Evolutionary conservation across 441 rosid species (phyloP), one percentile per base, ranked within the genome.

Genomic region (Populus hybrid): DNA sequence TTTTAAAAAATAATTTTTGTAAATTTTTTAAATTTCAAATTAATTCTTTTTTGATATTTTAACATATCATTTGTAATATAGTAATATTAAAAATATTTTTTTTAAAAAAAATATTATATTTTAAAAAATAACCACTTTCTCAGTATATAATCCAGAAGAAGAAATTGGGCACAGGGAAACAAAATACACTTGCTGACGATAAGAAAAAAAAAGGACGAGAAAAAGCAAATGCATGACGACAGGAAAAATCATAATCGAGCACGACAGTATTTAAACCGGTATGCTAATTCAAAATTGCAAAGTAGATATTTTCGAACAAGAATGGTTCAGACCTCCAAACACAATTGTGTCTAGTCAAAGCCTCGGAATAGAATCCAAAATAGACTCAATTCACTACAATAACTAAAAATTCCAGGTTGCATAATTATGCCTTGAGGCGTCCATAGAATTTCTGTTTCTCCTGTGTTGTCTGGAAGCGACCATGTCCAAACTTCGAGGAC

Each of bases 401-500:
- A 1, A 24, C 70, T 56, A 69, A 68, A 77, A 79, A 74, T 38
- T 53, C 69, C 12, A 71, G 40, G n/a, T 26, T 9, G 59, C 31
- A 64, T 4, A 66, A 75, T 79, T 76, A 92, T 0, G 87, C 90
- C 88, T 90, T 91, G 74, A 74, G 77, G 18, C 92, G 87, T 36
- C 88, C 88, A 71, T 73, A 92, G 83, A 69, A 83, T 89, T 91
- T 94, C 77, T 70, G 76, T 73, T 94, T 94, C 88, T 94, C 98
- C 79, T 84, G 83, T 7, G 88, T 85, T 2, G 93, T 88, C 86
- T 94, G 97, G 90, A 87, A 94, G 53, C 93, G 88, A 9, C 98
- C 97, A 78, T 94, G 97, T n/a, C 97, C 97, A 63, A 85, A 85
- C 74, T 87, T 92, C 5, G 98, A 92, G 3, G 96, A 87, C 6